Base-by-base conservation (phyloP, 2,329 filamentous ascomycete species). In the Coniochaeta hoffmannii region DNA sequence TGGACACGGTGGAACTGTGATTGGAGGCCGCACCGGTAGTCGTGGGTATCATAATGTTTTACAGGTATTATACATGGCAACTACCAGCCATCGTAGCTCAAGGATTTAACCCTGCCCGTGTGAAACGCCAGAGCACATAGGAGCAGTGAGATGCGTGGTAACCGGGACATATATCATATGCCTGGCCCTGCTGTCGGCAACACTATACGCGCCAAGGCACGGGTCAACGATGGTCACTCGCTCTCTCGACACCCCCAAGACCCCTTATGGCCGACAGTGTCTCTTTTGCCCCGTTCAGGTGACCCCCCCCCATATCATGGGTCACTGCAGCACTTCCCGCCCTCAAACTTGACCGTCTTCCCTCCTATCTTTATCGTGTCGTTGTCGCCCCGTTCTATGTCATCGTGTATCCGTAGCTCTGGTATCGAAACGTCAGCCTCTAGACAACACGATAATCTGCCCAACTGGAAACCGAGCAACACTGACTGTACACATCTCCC, bases 321-420 rank as follows among this genome's bases (percentile, higher is more conserved):
- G 36, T 22, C 22, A 28, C 49, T 34, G 49, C 49, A 51, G 56
- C 68, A 70, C 53, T 62, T 68, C 58, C 67, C 67, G n/a, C 63
- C 64, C 49, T 65, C 68, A 11, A 67, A 62, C 51, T 61, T 71
- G 57, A 66, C 54, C 10, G 60, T 67, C 54, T 64, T 69, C 57
- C 73, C 76, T 2, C 79, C 78, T 53, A 83, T 76, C 72, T 92
- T 95, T 65, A 97, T 83, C 32, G 87, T 89, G 63, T 97, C 91
- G 67, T 99, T 99, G 72, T 97, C 89, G 54, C 94, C 91, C 61
- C 90, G 80, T 71, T 99, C 93, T 30, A 88, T 99, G 61, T 96
- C 76, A 58, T 96, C 82, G 69, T 97, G 94, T 72, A 99, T 97
- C 53, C 87, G 81, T 56, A 97, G 74, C 68, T 88, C 91, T 97